These are phyloP conservation scores for Pluteus cervinus DNA, from an alignment of 768 basidiomycete genomes.

Conservation along the genomic window DNA sequence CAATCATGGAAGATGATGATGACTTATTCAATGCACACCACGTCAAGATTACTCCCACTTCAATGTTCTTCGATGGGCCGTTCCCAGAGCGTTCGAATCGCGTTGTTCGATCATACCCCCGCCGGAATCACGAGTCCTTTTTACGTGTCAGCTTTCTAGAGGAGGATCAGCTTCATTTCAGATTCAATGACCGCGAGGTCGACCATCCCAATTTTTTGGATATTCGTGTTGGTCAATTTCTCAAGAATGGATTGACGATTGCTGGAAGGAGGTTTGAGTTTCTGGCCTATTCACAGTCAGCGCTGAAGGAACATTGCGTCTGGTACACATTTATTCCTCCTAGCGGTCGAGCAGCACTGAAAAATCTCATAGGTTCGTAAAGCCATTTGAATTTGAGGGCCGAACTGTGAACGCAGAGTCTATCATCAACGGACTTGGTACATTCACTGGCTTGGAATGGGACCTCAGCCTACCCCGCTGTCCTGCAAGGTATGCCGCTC, in stretches of 20 bases:
- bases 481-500: constrained; percentile 66
- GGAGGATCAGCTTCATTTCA: constrained; percentile 46
- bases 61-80: constrained; percentile 46
- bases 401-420: constrained; percentile 30
- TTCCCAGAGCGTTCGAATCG: constrained; percentile 56
- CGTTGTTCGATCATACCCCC: constrained; percentile 46
- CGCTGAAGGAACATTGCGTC: constrained; percentile 60
- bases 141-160: constrained; percentile 60
- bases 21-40: constrained; percentile 39
- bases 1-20: no score
- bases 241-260: constrained; percentile 44
- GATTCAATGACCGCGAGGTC: constrained; percentile 51
- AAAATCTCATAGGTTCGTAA: constrained; percentile 50
- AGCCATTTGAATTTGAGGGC: constrained; percentile 36
- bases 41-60: constrained; percentile 49
- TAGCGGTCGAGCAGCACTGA: not conserved
- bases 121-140: constrained; percentile 44
- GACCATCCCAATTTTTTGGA: constrained; percentile 46
- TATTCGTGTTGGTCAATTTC: constrained; percentile 36
- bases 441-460: constrained; percentile 39
- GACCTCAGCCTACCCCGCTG: constrained; percentile 47
- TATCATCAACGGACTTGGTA: constrained; percentile 53
- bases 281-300: constrained; percentile 70
- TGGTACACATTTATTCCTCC: constrained; percentile 27
- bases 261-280: constrained; percentile 53